Evolutionary conservation across 441 rosid genomes (phyloP), one percentile per base, ranked within the genome.

Genomic region (Capsella rubella): DNA sequence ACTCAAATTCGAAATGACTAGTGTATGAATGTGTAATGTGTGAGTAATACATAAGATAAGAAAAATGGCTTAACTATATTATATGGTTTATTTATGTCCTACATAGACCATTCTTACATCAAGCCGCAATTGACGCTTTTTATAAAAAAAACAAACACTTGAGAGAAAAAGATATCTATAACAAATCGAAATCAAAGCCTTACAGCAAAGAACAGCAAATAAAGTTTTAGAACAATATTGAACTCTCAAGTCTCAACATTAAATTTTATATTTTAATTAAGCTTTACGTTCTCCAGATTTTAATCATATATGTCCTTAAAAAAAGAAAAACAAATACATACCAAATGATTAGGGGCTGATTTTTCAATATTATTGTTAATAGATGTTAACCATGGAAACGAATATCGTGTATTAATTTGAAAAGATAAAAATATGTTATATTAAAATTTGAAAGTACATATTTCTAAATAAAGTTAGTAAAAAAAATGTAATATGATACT

Each of bases 101-200:
- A 71, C 71, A 39, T 67, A 52, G 68, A 71, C 72, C 63, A 15
- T 63, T 70, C 75, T 64, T 55, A 21, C 62, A 50, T 71, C 67
- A 64, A 70, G 68, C 73, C 80, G 80, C 64, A 77, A 71, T 77
- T 77, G 73, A 71, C 80, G 80, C 80, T 65, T 71, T 71, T 64
- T 9, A 1, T 21, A 21, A 21, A 21, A 21, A 21, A 39, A 71
- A 16, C 18, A 16, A 64, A 58, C 62, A 71, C 42, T 50, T 29
- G 49, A 58, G 40, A 49, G 12, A 64, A 27, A 53, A 1, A n/a
- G 2, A 62, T 27, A 46, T 9, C 37, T 14, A 68, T 1, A 55
- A 55, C 56, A 65, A 65, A 32, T 43, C 14, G 3, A 40, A 49
- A 43, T 5, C 56, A 57, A 63, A 47, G 13, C 67, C 71, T 46